phyloP scores from a whole-genome alignment of 257 asterid genomes.

The Leptodermis oblonga region DNA sequence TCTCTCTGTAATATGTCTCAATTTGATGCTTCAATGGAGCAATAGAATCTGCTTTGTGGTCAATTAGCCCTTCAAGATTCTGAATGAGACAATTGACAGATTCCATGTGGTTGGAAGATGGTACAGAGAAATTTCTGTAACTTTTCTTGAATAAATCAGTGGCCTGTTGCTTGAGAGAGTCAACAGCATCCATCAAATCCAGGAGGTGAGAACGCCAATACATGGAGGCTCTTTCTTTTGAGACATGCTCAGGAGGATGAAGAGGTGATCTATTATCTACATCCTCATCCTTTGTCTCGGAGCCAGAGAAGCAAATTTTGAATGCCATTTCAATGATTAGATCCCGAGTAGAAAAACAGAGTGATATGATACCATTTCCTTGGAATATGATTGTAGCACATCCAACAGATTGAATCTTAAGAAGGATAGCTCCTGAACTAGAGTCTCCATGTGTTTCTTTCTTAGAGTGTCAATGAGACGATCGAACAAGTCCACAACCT shows the following conservation, averaged over 20 bases:
- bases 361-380: neutral
- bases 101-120: neutral
- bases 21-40: neutral
- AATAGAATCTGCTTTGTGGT: neutral
- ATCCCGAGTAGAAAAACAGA: neutral
- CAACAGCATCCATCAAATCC: neutral
- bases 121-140: too few relatives aligned
- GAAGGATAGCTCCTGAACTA: neutral
- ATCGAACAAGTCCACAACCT: too few relatives aligned
- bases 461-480: too few relatives aligned
- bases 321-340: neutral
- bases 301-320: neutral
- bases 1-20: neutral
- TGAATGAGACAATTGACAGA: neutral
- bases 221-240: neutral
- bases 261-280: too few relatives aligned
- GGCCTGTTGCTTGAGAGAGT: neutral
- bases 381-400: neutral
- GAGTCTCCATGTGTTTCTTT: too few relatives aligned
- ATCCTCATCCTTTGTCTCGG: too few relatives aligned
- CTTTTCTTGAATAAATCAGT: neutral
- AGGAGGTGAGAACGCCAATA: neutral
- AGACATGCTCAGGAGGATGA: too few relatives aligned
- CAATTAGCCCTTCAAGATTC: constrained; percentile 4
- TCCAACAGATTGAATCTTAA: neutral